Conservation (phyloP, 768 basidiomycete species). For the Mycena amicta region DNA sequence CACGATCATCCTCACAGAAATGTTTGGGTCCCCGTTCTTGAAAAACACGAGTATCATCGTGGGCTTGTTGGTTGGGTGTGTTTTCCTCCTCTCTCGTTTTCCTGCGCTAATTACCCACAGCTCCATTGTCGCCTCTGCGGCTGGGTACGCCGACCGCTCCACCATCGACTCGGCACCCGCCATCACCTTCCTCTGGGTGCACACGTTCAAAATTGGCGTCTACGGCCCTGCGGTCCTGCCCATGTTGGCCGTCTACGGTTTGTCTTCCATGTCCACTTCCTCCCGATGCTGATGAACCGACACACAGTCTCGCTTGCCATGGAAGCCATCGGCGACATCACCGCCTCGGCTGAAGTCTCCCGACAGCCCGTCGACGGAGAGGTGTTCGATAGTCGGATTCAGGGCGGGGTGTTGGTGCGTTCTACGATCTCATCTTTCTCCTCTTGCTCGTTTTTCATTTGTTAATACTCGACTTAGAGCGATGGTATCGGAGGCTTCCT, state of each 20-base stretch:
- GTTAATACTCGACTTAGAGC: conserved; percentile 52
- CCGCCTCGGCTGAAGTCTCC: conserved; percentile 82
- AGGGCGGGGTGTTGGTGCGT: conserved; percentile 75
- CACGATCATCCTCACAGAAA: conserved; percentile 74
- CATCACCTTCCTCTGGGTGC: conserved; percentile 85
- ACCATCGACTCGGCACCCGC: conserved; percentile 68
- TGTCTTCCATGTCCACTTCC: conserved; percentile 43
- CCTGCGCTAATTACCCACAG: too few relatives aligned
- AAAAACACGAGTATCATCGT: conserved; percentile 80
- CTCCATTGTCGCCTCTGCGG: conserved; percentile 78
- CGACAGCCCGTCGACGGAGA: conserved; percentile 67
- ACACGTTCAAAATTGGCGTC: conserved; percentile 74
- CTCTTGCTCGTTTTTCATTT: conserved; percentile 53
- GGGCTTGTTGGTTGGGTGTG: conserved; percentile 38
- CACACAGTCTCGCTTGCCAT: conserved; percentile 67
- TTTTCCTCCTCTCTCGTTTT: too few relatives aligned
- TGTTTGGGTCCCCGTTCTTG: conserved; percentile 85
- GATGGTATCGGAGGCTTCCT: conserved; percentile 84
- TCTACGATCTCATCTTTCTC: conserved; percentile 6
- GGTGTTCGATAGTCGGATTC: conserved; percentile 75
- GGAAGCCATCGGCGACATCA: conserved; percentile 87
- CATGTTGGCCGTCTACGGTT: conserved; percentile 58
- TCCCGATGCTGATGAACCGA: not conserved
- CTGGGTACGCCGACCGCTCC: conserved; percentile 74
- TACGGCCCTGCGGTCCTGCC: conserved; percentile 69